A percentile compares a stretch with the other conserved stretches of the same genome.
phyloP scores from a whole-genome alignment of 2,329 filamentous ascomycete species.

The Penicillium sp. region DNA sequence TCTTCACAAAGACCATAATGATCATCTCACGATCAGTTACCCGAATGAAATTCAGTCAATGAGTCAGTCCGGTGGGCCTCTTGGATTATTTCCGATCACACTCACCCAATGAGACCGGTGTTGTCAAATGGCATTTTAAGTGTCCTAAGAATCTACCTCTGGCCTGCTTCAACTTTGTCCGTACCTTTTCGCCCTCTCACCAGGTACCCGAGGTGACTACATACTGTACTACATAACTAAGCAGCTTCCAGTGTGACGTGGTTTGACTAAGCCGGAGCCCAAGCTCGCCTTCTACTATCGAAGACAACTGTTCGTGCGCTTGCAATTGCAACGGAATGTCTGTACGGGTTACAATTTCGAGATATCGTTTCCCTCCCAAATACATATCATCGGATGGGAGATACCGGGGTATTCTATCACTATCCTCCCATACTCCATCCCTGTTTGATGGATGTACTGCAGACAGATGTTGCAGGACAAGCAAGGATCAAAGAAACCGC shows the following conservation, averaged over 20 bases:
- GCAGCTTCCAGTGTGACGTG: not conserved
- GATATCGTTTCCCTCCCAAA: not conserved
- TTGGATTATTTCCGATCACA: slow-evolving; percentile 10
- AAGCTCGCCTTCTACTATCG: not conserved
- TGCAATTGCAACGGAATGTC: not conserved
- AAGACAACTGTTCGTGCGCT: not conserved
- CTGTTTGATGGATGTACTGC: not conserved
- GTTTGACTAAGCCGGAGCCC: not conserved
- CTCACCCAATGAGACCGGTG: slow-evolving; percentile 11
- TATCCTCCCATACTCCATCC: not conserved
- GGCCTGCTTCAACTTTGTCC: not conserved
- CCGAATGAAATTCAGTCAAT: slow-evolving; percentile 5
- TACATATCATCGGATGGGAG: not conserved
- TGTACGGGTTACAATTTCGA: not conserved
- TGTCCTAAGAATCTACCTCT: slow-evolving; percentile 1
- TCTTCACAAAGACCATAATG: not conserved
- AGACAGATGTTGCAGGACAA: not conserved
- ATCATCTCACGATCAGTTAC: not conserved
- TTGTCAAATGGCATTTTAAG: slow-evolving; percentile 8
- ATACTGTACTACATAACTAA: too few species aligned
- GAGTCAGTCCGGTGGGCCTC: slow-evolving; percentile 13
- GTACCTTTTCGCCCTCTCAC: not conserved
- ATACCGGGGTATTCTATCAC: not conserved
- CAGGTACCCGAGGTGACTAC: not conserved
- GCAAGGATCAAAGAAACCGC: not conserved